A percentile compares a stretch with the other conserved stretches of the same genome.
phyloP scores from a whole-genome alignment of 805 yeast species.

The Ogataea ganodermae region DNA sequence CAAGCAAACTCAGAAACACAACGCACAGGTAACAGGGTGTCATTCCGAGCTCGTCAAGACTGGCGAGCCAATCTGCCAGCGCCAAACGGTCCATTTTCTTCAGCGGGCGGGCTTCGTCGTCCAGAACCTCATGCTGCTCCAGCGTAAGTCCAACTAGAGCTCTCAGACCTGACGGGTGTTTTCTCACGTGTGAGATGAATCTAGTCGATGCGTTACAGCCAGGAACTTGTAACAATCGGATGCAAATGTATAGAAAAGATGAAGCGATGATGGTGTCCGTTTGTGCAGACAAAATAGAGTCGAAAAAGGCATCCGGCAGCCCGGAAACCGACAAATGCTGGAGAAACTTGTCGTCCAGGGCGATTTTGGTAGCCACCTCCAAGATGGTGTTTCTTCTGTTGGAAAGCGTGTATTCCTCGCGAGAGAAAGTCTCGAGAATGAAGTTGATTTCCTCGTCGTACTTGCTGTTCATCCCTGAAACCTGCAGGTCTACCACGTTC shows the following conservation, averaged over 20 bases:
- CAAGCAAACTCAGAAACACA: slow-evolving; percentile 6
- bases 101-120: background rate
- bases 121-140: background rate
- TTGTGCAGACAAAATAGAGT: slow-evolving; percentile 1
- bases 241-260: slow-evolving; percentile 10
- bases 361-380: slow-evolving; percentile 30
- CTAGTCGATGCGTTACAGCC: slow-evolving; percentile 4
- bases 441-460: slow-evolving; percentile 20
- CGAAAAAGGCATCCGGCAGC: slow-evolving; percentile 11
- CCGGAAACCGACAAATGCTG: slow-evolving; percentile 18
- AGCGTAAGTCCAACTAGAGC: background rate
- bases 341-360: slow-evolving; percentile 24
- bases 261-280: slow-evolving; percentile 11
- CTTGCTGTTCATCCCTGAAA: slow-evolving; percentile 35
- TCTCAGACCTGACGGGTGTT: background rate
- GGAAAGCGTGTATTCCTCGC: slow-evolving; percentile 16
- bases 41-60: background rate
- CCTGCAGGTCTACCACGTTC: slow-evolving; percentile 32
- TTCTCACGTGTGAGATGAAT: background rate
- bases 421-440: slow-evolving; percentile 14
- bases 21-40: slow-evolving; percentile 13
- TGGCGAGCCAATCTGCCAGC: slow-evolving; percentile 19
- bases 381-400: slow-evolving; percentile 23
- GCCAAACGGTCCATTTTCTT: slow-evolving; percentile 18
- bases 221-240: slow-evolving; percentile 2